Evolutionary conservation across 768 basidiomycete species (phyloP).

Genomic region (Boletus tomentosulus): DNA sequence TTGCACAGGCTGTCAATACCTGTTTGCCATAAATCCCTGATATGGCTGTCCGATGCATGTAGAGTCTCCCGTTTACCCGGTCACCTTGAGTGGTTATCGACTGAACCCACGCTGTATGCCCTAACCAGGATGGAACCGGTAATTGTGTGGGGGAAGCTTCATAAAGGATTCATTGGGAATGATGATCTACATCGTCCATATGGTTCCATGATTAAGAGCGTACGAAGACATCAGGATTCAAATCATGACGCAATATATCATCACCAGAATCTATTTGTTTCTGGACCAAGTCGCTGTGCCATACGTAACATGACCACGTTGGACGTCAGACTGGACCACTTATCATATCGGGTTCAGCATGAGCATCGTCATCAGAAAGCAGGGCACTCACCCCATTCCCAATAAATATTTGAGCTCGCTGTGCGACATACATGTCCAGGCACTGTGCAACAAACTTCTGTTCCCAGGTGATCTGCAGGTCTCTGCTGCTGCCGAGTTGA

Average conservation of each 20-base stretch:
- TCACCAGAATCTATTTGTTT: slow-evolving; percentile 37
- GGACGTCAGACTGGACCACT: slow-evolving; percentile 42
- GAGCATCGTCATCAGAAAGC: background rate
- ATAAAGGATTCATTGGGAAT: too few species aligned
- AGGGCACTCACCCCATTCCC: slow-evolving; percentile 46
- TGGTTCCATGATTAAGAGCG: background rate
- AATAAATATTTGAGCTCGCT: slow-evolving; percentile 45
- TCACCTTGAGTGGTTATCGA: too few species aligned
- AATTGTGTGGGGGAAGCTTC: too few species aligned
- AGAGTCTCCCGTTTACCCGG: too few species aligned
- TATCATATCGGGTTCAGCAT: slow-evolving; percentile 12
- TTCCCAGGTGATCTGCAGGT: slow-evolving; percentile 40
- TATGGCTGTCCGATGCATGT: too few species aligned
- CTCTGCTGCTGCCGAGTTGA: slow-evolving; percentile 38
- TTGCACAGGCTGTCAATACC: too few species aligned
- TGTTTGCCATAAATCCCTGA: too few species aligned
- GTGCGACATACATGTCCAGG: slow-evolving; percentile 49
- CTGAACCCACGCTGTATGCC: too few species aligned
- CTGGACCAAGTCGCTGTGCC: slow-evolving; percentile 22
- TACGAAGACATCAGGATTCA: background rate
- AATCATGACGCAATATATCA: background rate
- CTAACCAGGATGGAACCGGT: too few species aligned
- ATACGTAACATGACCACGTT: slow-evolving; percentile 39
- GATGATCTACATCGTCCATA: too few species aligned
- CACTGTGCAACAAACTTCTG: slow-evolving; percentile 42